Conservation (phyloP, 2,329 filamentous ascomycete species). For the Microdochium trichocladiopsis region DNA sequence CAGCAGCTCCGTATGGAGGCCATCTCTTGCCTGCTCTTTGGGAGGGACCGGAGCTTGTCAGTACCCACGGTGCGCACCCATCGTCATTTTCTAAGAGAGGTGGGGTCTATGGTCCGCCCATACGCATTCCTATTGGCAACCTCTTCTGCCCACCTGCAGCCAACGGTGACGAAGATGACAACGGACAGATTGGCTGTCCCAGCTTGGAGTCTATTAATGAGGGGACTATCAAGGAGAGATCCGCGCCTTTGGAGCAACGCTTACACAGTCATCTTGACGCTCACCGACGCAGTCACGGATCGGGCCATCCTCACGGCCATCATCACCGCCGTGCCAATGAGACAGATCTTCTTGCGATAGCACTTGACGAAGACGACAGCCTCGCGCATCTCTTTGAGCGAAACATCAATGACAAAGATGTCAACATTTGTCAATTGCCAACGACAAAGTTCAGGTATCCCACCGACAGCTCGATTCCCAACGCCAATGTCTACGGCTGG, state of each 20-base stretch:
- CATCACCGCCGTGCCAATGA: not conserved
- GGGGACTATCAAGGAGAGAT: not conserved
- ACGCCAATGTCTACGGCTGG: constrained; percentile 4
- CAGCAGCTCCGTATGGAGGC: not conserved
- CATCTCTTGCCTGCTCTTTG: not conserved
- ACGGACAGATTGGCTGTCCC: not conserved
- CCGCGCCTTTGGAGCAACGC: not conserved
- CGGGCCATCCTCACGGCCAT: not conserved
- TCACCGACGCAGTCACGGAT: not conserved
- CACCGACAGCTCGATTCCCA: not conserved
- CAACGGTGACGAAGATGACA: not conserved
- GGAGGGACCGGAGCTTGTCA: not conserved
- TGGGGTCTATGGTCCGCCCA: constrained; percentile 5
- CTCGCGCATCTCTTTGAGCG: not conserved
- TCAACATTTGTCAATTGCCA: not conserved
- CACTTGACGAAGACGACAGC: not conserved
- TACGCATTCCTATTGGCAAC: constrained; percentile 4
- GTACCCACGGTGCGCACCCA: not conserved
- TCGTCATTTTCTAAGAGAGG: constrained; percentile 5
- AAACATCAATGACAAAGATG: not conserved
- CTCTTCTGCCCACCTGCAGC: constrained; percentile 5
- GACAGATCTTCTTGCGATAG: not conserved
- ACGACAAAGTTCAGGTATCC: not conserved
- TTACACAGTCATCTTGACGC: not conserved
- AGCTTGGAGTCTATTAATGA: not conserved